Percentiles rank a stretch among this genome's conserved stretches.
phyloP scores from a whole-genome alignment of 2,329 filamentous ascomycete genomes.

The Trematosphaeria pertusa region DNA sequence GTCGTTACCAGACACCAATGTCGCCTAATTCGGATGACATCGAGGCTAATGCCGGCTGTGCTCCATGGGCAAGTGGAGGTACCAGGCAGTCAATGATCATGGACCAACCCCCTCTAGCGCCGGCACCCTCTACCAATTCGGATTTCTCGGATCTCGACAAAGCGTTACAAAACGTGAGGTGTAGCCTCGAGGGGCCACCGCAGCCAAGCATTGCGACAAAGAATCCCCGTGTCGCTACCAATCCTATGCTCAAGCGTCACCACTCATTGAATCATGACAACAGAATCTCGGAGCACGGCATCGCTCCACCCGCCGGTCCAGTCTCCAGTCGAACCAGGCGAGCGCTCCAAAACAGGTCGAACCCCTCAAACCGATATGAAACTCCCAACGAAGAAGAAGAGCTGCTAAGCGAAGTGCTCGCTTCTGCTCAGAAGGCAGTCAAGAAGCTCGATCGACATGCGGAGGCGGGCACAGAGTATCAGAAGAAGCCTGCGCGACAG shows the following conservation, averaged over 20 bases:
- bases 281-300: slow-evolving; percentile 66
- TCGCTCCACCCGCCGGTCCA: slow-evolving; percentile 55
- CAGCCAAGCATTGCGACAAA: slow-evolving; percentile 39
- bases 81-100: slow-evolving; percentile 85
- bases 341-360: slow-evolving; percentile 71
- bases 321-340: slow-evolving; percentile 82
- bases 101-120: slow-evolving; percentile 59
- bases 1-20: slow-evolving; percentile 82
- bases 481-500: slow-evolving; percentile 55
- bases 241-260: slow-evolving; percentile 57
- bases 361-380: slow-evolving; percentile 85
- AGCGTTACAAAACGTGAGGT: slow-evolving; percentile 66
- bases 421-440: slow-evolving; percentile 77
- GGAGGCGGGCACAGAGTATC: slow-evolving; percentile 36
- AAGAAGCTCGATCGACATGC: slow-evolving; percentile 68
- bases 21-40: slow-evolving; percentile 84
- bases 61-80: slow-evolving; percentile 79
- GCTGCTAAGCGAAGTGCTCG: slow-evolving; percentile 85
- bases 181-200: slow-evolving; percentile 60
- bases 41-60: slow-evolving; percentile 91
- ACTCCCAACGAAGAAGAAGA: slow-evolving; percentile 97
- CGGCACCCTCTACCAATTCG: slow-evolving; percentile 54
- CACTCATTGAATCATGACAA: slow-evolving; percentile 56
- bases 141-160: slow-evolving; percentile 68
- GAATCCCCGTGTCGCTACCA: slow-evolving; percentile 50